Evolutionary conservation across 2,329 filamentous ascomycete species (phyloP), one percentile per base, ranked within the genome.

Genomic region (Chrysosporium keratinophilum): DNA sequence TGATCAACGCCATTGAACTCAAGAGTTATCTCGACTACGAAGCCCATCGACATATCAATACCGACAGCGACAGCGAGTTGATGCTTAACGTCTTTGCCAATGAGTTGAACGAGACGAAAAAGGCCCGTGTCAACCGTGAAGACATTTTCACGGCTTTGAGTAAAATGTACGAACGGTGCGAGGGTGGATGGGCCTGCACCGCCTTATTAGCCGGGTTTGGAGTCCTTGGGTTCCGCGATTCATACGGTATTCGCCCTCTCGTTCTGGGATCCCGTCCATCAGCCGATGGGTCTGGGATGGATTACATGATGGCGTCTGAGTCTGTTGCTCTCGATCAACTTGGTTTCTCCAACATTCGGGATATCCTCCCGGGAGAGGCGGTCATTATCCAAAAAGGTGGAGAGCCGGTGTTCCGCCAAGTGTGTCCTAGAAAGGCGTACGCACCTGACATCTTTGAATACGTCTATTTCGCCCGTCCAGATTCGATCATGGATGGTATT

Each of bases 271-370:
- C 82, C 47, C 80, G 88, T 52, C 78, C 81, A 1, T 88, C 86
- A 1, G 69, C 75, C 12, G 84, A 81, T 39, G 76, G 79, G 35
- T 75, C 79, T 3, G 82, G 81, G 5, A 84, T 71, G 56, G 89
- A 95, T 69, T 95, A 94, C 73, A 88, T 95, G 79, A 81, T 95
- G 75, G 88, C 88, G 0, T 95, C 88, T 0, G 89, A 95, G 70
- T 91, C 85, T 7, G 83, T 95, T 48, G 89, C 88, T 7, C 74
- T 95, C 45, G 79, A 79, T 44, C 88, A 94, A 67, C 82, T 91
- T 46, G 88, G 88, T 14, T 95, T 93, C 72, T 75, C 70, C 34
- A 76, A 88, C 64, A 84, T 94, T 61, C 71, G 78, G 39, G 86
- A 95, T 64, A 86, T 95, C 59, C 72, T 84, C 52, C 88, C 89